Conservation (phyloP, 2,329 filamentous ascomycete species). For the Clonostachys rhizophaga region DNA sequence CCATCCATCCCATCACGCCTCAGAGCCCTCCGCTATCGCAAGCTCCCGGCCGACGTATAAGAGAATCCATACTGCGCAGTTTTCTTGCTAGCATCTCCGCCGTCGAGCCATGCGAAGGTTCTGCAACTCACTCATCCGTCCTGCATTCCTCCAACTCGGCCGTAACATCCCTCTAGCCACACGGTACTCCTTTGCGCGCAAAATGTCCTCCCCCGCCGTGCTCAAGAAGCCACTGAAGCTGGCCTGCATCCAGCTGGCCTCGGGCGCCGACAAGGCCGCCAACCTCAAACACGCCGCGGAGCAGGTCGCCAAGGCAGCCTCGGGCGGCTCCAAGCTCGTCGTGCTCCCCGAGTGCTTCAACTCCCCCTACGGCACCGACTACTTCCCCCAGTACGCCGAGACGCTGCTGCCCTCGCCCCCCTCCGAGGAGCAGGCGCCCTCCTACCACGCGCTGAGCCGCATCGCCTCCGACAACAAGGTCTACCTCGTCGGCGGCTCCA, state of each 20-base stretch:
- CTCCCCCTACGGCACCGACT: conserved; percentile 80
- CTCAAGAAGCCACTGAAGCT: conserved; percentile 76
- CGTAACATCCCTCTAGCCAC: conserved; percentile 1
- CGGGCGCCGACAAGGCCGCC: conserved; percentile 74
- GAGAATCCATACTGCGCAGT: too few relatives aligned
- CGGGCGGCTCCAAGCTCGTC: conserved; percentile 74
- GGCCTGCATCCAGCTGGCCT: conserved; percentile 76
- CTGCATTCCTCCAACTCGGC: too few relatives aligned
- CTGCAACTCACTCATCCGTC: too few relatives aligned
- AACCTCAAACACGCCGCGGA: conserved; percentile 79
- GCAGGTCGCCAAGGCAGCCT: conserved; percentile 78
- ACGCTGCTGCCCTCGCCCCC: conserved; percentile 76
- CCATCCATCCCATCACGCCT: not conserved
- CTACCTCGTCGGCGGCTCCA: conserved; percentile 81
- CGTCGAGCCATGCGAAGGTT: conserved; percentile 2
- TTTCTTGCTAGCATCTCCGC: not conserved
- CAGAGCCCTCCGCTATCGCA: not conserved
- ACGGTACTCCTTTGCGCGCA: conserved; percentile 17
- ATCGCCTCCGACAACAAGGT: conserved; percentile 75
- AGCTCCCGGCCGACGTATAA: too few relatives aligned
- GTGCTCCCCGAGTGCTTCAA: conserved; percentile 99
- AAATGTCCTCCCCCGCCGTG: conserved; percentile 33
- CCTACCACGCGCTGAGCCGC: conserved; percentile 76
- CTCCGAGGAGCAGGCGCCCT: conserved; percentile 64
- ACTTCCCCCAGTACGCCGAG: conserved; percentile 91